These are phyloP conservation scores for Ceratobasidium sp. DNA, from an alignment of 1,284 basidiomycete species.

Conservation along the genomic window DNA sequence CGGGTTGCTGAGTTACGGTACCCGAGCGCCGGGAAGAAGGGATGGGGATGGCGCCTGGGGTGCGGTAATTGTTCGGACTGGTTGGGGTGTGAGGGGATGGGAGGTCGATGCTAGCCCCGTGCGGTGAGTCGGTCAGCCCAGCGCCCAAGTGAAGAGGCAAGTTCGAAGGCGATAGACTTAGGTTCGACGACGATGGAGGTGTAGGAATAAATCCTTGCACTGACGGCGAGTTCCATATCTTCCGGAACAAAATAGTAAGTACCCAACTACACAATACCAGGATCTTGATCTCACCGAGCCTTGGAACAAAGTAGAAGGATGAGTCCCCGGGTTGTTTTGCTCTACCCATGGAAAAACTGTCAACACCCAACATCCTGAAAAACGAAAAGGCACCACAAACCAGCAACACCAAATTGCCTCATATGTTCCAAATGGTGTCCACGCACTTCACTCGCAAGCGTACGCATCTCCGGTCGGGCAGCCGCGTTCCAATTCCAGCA, in stretches of 20 bases:
- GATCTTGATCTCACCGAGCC: too few species aligned
- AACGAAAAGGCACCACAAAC: too few species aligned
- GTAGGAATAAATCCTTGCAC: slow-evolving; percentile 4
- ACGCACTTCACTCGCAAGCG: slow-evolving; percentile 13
- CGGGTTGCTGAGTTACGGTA: neutral
- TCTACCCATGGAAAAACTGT: too few species aligned
- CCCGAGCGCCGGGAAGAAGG: neutral
- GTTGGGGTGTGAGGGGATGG: neutral
- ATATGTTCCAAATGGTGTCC: slow-evolving; percentile 6
- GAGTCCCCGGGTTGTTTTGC: too few species aligned
- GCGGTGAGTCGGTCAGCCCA: slow-evolving; percentile 13
- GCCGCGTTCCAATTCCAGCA: slow-evolving; percentile 15
- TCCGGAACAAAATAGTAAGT: too few species aligned
- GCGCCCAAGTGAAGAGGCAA: neutral
- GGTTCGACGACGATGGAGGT: slow-evolving; percentile 9
- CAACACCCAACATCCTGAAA: too few species aligned
- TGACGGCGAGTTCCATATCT: too few species aligned
- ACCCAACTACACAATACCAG: too few species aligned
- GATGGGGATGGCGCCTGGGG: slow-evolving; percentile 6
- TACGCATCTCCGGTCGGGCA: neutral
- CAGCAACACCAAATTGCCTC: slow-evolving; percentile 6
- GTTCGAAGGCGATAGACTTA: slow-evolving; percentile 6
- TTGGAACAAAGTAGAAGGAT: too few species aligned
- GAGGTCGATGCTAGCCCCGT: neutral
- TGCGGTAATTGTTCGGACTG: neutral